phyloP scores from a whole-genome alignment of 768 basidiomycete species.

The Podaxis sp. region DNA sequence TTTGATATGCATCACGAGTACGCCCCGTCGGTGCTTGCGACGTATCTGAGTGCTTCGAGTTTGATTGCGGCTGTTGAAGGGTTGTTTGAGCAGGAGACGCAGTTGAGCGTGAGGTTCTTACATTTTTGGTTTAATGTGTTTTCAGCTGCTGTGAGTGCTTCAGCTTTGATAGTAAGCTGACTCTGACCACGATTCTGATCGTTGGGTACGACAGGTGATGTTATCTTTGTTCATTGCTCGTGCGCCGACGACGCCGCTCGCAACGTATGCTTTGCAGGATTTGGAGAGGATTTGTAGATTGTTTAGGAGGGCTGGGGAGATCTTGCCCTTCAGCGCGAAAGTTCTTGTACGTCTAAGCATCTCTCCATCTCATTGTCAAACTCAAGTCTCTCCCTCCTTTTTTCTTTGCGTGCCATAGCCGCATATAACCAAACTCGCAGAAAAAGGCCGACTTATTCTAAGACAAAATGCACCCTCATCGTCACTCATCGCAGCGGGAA shows the following conservation, averaged over 20 bases:
- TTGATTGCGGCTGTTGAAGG: conserved; percentile 58
- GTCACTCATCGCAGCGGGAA: conserved; percentile 15
- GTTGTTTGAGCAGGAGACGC: conserved; percentile 57
- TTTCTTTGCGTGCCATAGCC: conserved; percentile 33
- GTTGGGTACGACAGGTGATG: conserved; percentile 44
- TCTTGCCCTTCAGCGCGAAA: conserved; percentile 61
- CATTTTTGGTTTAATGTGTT: conserved; percentile 77
- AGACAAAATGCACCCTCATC: background rate
- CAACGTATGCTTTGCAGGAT: conserved; percentile 59
- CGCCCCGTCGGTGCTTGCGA: conserved; percentile 71
- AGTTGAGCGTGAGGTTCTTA: conserved; percentile 63
- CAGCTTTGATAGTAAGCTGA: background rate
- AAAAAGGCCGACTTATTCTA: conserved; percentile 38
- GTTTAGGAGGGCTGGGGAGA: conserved; percentile 55
- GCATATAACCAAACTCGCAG: conserved; percentile 54
- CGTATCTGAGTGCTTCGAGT: conserved; percentile 58
- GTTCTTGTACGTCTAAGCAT: conserved; percentile 45
- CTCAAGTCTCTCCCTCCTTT: background rate
- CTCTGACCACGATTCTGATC: background rate
- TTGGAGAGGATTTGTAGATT: conserved; percentile 58
- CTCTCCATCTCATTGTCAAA: background rate
- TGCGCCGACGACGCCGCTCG: conserved; percentile 56
- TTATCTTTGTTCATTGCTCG: conserved; percentile 65
- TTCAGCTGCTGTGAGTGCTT: conserved; percentile 60
- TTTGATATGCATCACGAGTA: conserved; percentile 62